Evolutionary conservation across 2,329 filamentous ascomycete genomes (phyloP).

Genomic region (Talaromyces albobiverticillius): DNA sequence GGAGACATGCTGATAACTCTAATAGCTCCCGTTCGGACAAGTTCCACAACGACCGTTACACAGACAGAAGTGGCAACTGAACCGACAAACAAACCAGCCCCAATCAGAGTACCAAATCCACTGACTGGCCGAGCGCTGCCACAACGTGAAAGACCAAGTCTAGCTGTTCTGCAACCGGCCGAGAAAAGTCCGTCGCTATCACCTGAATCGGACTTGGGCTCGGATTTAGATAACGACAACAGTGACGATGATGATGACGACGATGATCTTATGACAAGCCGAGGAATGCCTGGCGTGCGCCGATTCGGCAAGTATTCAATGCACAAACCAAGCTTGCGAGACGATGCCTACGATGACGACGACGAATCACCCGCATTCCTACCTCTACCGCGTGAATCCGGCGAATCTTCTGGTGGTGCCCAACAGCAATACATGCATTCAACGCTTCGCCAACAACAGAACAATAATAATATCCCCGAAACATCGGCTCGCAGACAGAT

Average conservation of each 20-base stretch:
- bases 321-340: constrained; percentile 29
- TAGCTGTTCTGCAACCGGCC: constrained; percentile 23
- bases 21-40: constrained; percentile 22
- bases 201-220: constrained; percentile 27
- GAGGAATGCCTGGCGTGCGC: constrained; percentile 29
- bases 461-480: constrained; percentile 26
- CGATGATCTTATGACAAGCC: constrained; percentile 21
- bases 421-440: constrained; percentile 38
- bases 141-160: constrained; percentile 24
- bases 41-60: constrained; percentile 30
- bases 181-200: constrained; percentile 34
- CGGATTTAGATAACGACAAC: constrained; percentile 25
- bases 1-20: constrained; percentile 6
- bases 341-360: constrained; percentile 41
- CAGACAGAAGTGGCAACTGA: constrained; percentile 25
- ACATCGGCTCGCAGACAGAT: constrained; percentile 26
- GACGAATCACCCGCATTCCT: constrained; percentile 48
- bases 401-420: too few relatives aligned
- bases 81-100: constrained; percentile 22
- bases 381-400: constrained; percentile 31
- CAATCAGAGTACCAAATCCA: constrained; percentile 26
- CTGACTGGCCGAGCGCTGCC: constrained; percentile 23
- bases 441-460: constrained; percentile 41
- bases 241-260: constrained; percentile 4
- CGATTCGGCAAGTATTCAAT: constrained; percentile 40